Percentiles rank a stretch among this genome's conserved stretches.
These are phyloP conservation scores for Aspergillus pseudotamarii DNA, from an alignment of 2,329 filamentous ascomycete species.

Conservation along the genomic window DNA sequence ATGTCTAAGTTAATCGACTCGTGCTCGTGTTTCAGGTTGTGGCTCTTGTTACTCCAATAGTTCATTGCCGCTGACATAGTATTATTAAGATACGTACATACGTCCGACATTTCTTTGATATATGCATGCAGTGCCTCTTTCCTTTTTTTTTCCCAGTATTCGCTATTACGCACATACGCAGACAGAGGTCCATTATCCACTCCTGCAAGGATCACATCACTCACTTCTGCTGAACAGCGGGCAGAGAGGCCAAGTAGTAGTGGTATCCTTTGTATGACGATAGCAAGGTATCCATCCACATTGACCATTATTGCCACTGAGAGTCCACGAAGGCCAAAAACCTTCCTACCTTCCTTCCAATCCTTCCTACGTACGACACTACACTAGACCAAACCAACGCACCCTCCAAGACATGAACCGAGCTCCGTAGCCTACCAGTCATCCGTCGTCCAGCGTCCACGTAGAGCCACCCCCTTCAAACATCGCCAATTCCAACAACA, in stretches of 20 bases:
- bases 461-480: neutral
- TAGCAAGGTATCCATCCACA: neutral
- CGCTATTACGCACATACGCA: neutral
- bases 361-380: neutral
- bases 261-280: neutral
- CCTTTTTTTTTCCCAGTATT: neutral
- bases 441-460: neutral
- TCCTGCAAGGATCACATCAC: slow-evolving; percentile 1
- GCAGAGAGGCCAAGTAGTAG: neutral
- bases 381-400: neutral
- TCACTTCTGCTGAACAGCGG: neutral
- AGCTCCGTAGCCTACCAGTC: neutral
- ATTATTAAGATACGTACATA: neutral
- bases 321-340: neutral
- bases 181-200: neutral
- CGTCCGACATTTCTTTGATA: neutral
- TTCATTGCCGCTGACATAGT: neutral
- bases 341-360: neutral
- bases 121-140: neutral
- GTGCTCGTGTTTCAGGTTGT: slow-evolving; percentile 2
- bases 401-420: neutral
- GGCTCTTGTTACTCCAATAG: neutral
- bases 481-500: neutral
- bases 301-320: neutral
- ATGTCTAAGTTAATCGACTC: slow-evolving; percentile 3